A percentile compares a stretch with the other conserved stretches of the same genome.
These are phyloP conservation scores for Erodium trifolium DNA, from an alignment of 441 rosid species.

Conservation along the genomic window DNA sequence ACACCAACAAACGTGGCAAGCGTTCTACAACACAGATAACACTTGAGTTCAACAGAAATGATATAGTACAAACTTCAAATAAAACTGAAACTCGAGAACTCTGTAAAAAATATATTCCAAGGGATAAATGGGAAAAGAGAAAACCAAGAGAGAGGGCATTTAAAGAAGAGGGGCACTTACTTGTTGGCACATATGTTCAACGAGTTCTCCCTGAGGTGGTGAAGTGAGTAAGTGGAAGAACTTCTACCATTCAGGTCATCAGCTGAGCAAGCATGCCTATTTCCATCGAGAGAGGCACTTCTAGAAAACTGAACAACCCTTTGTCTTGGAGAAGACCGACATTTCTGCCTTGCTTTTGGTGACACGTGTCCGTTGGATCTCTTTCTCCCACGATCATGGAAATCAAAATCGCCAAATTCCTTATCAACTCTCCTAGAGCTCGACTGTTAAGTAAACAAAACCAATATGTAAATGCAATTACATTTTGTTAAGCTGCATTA, in stretches of 20 bases:
- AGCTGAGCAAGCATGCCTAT: constrained; percentile 14
- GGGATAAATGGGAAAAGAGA: no score
- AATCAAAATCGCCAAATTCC: constrained; percentile 33
- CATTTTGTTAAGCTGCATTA: constrained; percentile 14
- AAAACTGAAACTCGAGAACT: no score
- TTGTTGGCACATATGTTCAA: constrained; percentile 18
- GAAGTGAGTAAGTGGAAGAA: constrained; percentile 24
- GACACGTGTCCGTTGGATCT: constrained; percentile 27
- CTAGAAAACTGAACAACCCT: constrained; percentile 24
- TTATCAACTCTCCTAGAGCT: constrained; percentile 29
- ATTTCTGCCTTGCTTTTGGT: constrained; percentile 20
- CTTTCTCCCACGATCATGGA: constrained; percentile 24
- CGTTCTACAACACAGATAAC: no score
- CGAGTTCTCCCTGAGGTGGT: constrained; percentile 17
- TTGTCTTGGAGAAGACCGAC: constrained; percentile 29
- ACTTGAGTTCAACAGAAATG: no score
- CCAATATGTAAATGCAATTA: constrained; percentile 17
- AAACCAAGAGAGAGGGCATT: no score
- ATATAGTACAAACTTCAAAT: no score
- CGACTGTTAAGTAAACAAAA: constrained; percentile 36
- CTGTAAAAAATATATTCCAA: no score
- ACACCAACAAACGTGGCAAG: no score
- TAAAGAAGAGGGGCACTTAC: no score
- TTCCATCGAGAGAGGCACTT: constrained; percentile 24
- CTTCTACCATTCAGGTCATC: constrained; percentile 26